A percentile compares a stretch with the other conserved stretches of the same genome.
These are phyloP conservation scores for Oenanthe sinensis DNA, from an alignment of 129 eudicot genomes.

Conservation along the genomic window DNA sequence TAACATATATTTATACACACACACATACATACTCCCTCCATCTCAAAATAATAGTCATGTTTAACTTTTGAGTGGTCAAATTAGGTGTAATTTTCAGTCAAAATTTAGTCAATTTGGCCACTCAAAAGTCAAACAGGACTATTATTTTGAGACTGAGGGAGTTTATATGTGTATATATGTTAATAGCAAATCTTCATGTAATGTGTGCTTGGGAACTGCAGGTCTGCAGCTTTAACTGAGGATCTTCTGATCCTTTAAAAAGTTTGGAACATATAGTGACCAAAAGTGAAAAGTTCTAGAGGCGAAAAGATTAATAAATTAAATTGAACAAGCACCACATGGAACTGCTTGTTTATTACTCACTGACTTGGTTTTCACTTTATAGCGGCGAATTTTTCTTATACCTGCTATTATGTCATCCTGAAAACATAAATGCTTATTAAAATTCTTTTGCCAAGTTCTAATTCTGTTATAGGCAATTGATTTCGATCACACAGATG, in stretches of 20 bases:
- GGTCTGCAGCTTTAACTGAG: neutral
- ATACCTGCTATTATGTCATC: neutral
- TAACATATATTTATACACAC: neutral
- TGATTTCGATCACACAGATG: conserved; percentile 84
- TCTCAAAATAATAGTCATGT: too few species aligned
- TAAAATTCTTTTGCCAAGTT: neutral
- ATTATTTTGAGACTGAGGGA: too few species aligned
- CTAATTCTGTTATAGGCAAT: conserved; percentile 49
- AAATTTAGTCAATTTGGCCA: too few species aligned
- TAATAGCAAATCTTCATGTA: neutral
- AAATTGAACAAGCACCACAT: neutral
- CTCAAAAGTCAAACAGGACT: too few species aligned
- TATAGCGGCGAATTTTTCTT: neutral
- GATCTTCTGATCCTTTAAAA: neutral
- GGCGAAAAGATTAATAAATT: neutral
- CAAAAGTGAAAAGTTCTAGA: neutral
- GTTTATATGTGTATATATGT: neutral
- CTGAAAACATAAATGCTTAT: neutral
- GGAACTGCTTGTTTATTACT: neutral
- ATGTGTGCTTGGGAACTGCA: neutral
- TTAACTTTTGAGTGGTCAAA: too few species aligned
- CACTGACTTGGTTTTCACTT: neutral
- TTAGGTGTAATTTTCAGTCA: too few species aligned
- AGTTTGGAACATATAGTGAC: neutral
- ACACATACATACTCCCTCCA: too few species aligned